Evolutionary conservation across 1,284 basidiomycete species (phyloP), one percentile per base, ranked within the genome.

Genomic region (Trichosporon sp.): DNA sequence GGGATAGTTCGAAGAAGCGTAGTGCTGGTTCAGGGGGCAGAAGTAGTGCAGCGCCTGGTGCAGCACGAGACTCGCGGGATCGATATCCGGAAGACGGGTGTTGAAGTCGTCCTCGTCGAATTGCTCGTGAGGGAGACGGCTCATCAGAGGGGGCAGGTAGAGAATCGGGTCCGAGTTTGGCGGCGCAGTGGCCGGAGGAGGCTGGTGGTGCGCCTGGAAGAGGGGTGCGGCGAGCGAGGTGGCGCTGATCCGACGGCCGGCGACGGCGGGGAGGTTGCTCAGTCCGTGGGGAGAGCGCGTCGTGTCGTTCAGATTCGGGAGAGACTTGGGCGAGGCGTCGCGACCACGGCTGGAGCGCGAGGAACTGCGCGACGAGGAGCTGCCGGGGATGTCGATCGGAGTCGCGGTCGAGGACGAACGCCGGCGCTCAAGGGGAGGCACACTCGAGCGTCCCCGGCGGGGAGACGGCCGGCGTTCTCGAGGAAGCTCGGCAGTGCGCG

Each of bases 41-140:
- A 96, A 94, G 66, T 86, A 81, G 79, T 96, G 92, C 48, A 96
- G 85, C 0, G 92, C 91, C 79, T 90, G 90, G 83, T 96, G 94
- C 2, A 97, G 85, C 0, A 91, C 90, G n/a, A 94, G 84, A 1
- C 92, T 93, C 1, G 89, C 90, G 0, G 90, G 88, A 78, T 94
- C 92, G 65, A 96, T 94, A 74, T 91, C 85, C 0, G 94, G 93
- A 1, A 96, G 86, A 37, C 89, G 90, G 0, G 91, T 91, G 75
- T 89, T 87, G 8, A 93, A 94, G 19, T 87, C 83, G 51, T 91
- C 80, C 0, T 71, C 66, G 35, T 70, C 65, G 31, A 73, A 54
- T 10, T 71, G 61, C 2, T 67, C 71, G 66, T 75, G 71, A 0
- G 80, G 82, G 1, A 93, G 86, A 12, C 89, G 90, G 1, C 91